phyloP scores from a whole-genome alignment of 1,284 basidiomycete genomes.

The Cutaneotrichosporon dermatis region DNA sequence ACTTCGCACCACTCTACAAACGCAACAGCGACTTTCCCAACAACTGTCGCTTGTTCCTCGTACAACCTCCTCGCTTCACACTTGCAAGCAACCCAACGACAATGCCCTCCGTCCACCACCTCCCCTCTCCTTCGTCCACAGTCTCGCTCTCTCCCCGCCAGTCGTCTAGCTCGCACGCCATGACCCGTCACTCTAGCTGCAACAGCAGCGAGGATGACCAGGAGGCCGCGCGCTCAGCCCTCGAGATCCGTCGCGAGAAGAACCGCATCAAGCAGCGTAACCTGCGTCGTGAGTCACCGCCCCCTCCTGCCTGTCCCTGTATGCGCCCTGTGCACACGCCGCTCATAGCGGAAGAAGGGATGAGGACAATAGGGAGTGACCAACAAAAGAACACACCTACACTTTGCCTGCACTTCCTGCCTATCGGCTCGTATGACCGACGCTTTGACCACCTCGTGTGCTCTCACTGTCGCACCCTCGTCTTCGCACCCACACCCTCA shows the following conservation, averaged over 20 bases:
- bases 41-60: no score
- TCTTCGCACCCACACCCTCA: not conserved
- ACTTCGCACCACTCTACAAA: no score
- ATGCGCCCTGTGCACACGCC: not conserved
- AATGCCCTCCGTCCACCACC: constrained; percentile 9
- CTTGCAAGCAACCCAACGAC: not conserved
- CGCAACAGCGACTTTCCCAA: no score
- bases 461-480: no score
- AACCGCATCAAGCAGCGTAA: constrained; percentile 41
- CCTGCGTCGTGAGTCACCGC: constrained; percentile 29
- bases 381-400: no score
- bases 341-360: not conserved
- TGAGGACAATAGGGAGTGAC: no score
- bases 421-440: not conserved
- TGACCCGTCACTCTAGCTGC: constrained; percentile 9
- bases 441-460: not conserved
- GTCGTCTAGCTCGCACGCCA: not conserved
- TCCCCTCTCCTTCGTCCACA: constrained; percentile 16
- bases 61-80: no score
- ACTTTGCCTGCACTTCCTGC: no score
- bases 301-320: not conserved
- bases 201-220: constrained; percentile 14
- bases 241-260: constrained; percentile 34
- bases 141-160: constrained; percentile 15
- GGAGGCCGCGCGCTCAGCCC: constrained; percentile 12